Conservation (phyloP, 805 yeast species). For the Saturnispora saitoi region DNA sequence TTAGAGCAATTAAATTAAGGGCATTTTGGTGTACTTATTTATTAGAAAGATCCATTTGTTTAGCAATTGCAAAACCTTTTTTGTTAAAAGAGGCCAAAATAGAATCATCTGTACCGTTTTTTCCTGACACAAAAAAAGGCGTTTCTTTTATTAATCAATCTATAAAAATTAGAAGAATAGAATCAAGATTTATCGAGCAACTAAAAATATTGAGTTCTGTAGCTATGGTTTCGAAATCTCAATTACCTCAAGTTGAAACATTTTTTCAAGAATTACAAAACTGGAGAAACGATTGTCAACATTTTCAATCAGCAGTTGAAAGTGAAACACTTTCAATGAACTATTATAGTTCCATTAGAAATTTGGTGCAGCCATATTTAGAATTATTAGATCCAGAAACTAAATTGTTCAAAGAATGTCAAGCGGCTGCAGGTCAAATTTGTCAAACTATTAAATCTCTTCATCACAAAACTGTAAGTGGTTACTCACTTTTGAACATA, state of each 20-base stretch:
- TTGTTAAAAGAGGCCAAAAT: constrained; percentile 43
- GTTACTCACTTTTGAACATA: constrained; percentile 58
- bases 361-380: constrained; percentile 55
- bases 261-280: constrained; percentile 46
- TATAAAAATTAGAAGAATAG: constrained; percentile 47
- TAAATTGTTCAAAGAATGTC: constrained; percentile 54
- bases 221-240: constrained; percentile 26
- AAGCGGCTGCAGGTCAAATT: constrained; percentile 64
- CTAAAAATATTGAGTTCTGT: constrained; percentile 33
- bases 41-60: constrained; percentile 53
- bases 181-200: constrained; percentile 48
- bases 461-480: constrained; percentile 52
- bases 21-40: constrained; percentile 58
- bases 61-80: constrained; percentile 53
- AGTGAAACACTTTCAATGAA: constrained; percentile 51
- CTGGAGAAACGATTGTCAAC: constrained; percentile 46
- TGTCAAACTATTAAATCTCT: constrained; percentile 56
- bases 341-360: constrained; percentile 51
- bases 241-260: constrained; percentile 42
- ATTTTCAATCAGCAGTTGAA: constrained; percentile 41
- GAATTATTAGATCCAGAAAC: constrained; percentile 55
- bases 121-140: constrained; percentile 30
- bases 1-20: constrained; percentile 37
- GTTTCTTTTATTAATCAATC: constrained; percentile 48
- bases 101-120: constrained; percentile 40